Base-by-base conservation (phyloP, 768 basidiomycete genomes). In the Xerocomellus chrysenteron region DNA sequence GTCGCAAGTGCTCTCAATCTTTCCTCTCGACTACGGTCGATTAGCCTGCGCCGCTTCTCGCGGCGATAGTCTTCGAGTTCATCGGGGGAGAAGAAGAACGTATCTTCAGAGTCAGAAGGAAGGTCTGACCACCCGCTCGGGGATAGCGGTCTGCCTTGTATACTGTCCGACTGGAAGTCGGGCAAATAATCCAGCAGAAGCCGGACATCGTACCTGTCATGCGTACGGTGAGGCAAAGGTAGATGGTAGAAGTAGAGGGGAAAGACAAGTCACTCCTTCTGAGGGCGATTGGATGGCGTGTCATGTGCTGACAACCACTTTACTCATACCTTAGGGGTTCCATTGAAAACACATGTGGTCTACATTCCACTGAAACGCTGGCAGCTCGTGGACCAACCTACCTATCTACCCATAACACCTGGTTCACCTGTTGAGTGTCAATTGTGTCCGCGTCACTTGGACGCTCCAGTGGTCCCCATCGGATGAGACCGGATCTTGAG, bases 71-170 rank as follows among this genome's bases (percentile, higher is more conserved):
- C 87, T 14, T 85, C 84, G 3, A 78, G 73, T 60, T 94, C 92
- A 7, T 78, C 76, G 0, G 80, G 80, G 1, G 83, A 78, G 58
- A 94, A 80, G 73, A 90, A 90, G 72, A 93, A 95, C 0, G 82
- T 87, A 61, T 95, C 92, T 73, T 94, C 93, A 5, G 83, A 68
- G 64, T 94, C 92, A 0, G 92, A 93, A 5, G 92, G 87, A 3
- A 94, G 79, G 68, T 92, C 88, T 0, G 87, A 87, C 92, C 92
- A 94, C 9, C 88, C 90, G 4, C 78, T 73, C 3, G 83, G 81
- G 0, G 85, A 83, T 24, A 68, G 71, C 1, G 78, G 58, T 52
- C 65, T 46, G 35, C n/a, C 12, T 6, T 32, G 58, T 32, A 14
- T 37, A 9, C 9, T 26, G 45, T 60, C 53, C 24, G 55, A 41